Conservation (phyloP, 257 asterid species). For the Ehretia macrophylla region DNA sequence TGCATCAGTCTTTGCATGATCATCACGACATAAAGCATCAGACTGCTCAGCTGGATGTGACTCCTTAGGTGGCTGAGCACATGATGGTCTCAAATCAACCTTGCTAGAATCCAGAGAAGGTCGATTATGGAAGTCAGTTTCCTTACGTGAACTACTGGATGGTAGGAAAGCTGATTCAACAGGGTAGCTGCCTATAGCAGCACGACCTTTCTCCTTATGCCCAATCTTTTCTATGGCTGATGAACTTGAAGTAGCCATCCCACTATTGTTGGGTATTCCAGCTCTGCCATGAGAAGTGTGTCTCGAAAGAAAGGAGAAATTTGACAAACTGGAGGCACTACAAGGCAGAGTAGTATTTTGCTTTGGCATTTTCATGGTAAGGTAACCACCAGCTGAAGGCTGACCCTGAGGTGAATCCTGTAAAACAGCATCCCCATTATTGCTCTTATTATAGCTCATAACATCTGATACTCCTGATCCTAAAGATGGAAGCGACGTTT, state of each 20-base stretch:
- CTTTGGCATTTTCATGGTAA: slow-evolving; percentile 26
- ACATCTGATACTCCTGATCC: slow-evolving; percentile 50
- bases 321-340: slow-evolving; percentile 38
- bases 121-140: slow-evolving; percentile 23
- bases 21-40: slow-evolving; percentile 31
- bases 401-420: slow-evolving; percentile 35
- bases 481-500: slow-evolving; percentile 28
- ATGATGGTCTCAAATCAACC: slow-evolving; percentile 23
- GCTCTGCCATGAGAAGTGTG: slow-evolving; percentile 46
- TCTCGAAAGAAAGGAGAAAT: slow-evolving; percentile 75
- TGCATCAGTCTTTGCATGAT: slow-evolving; percentile 33
- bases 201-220: slow-evolving; percentile 29
- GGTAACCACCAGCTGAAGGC: slow-evolving; percentile 27
- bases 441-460: slow-evolving; percentile 29
- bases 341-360: slow-evolving; percentile 24
- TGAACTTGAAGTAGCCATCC: slow-evolving; percentile 34
- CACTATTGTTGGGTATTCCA: slow-evolving; percentile 32
- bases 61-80: slow-evolving; percentile 27
- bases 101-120: slow-evolving; percentile 15
- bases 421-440: slow-evolving; percentile 16
- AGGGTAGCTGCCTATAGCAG: slow-evolving; percentile 21
- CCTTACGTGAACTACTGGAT: slow-evolving; percentile 25
- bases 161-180: slow-evolving; percentile 28
- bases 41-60: slow-evolving; percentile 26
- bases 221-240: slow-evolving; percentile 27